Percentiles rank a stretch among this genome's conserved stretches.
Evolutionary conservation across 768 basidiomycete species (phyloP).

Genomic region (Asterophora lycoperdoides): DNA sequence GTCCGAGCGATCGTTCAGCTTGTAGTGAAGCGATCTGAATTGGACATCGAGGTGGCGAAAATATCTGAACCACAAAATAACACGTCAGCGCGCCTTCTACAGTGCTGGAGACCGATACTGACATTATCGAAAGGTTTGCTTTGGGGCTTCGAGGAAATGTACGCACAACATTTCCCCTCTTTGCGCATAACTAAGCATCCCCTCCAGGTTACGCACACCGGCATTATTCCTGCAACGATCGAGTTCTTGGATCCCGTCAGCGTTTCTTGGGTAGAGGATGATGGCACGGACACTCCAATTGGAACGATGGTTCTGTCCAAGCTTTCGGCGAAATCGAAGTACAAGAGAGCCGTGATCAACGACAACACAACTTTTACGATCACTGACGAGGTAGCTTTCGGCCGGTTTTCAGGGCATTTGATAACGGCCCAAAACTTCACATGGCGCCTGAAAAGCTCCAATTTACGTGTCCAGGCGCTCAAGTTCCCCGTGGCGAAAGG

Average conservation of each 20-base stretch:
- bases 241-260: slow-evolving; percentile 52
- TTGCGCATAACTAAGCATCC: neutral
- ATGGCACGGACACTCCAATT: slow-evolving; percentile 42
- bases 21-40: slow-evolving; percentile 51
- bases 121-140: slow-evolving; percentile 38
- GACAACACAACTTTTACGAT: slow-evolving; percentile 58
- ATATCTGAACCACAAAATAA: slow-evolving; percentile 53
- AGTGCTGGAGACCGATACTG: neutral
- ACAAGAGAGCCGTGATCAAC: slow-evolving; percentile 58
- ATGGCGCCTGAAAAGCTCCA: slow-evolving; percentile 57
- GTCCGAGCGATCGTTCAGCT: slow-evolving; percentile 62
- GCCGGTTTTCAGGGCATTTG: slow-evolving; percentile 54
- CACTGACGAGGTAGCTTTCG: slow-evolving; percentile 52
- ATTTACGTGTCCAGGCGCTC: slow-evolving; percentile 57
- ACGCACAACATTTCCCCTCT: slow-evolving; percentile 2
- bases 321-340: slow-evolving; percentile 37
- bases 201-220: slow-evolving; percentile 58
- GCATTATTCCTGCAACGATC: slow-evolving; percentile 61
- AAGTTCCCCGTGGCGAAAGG: slow-evolving; percentile 67
- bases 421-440: slow-evolving; percentile 67
- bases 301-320: slow-evolving; percentile 48
- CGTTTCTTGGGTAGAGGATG: slow-evolving; percentile 54
- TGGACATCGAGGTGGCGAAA: slow-evolving; percentile 49
- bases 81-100: slow-evolving; percentile 38
- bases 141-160: slow-evolving; percentile 53